Evolutionary conservation across 352 stramenopile species (phyloP), one percentile per base, ranked within the genome.

Genomic region (Phytophthora kernoviae): DNA sequence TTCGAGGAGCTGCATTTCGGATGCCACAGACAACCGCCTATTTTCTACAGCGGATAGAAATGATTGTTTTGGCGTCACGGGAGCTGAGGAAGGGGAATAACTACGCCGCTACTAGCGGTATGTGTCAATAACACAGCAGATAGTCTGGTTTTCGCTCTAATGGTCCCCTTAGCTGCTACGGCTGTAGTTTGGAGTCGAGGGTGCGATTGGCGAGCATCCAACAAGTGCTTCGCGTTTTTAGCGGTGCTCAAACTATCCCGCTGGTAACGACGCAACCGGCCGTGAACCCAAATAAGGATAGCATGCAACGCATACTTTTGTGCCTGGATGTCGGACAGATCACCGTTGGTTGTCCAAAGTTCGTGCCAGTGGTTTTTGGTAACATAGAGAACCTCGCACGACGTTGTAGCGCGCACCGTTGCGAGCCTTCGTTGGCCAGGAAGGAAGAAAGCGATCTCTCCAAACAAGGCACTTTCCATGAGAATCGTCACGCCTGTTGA

Each of bases 391-490:
- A 92, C 73, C 48, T 90, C 83, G 33, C 81, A 93, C 0, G 79
- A 77, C 3, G 73, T 83, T 0, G 71, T 81, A 0, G 84, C 79
- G 22, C 79, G 76, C 8, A 93, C 81, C 0, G 71, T 88, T 15
- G 81, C 84, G 20, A 88, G 68, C 1, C 84, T 72, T n/a, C 68
- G 75, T 22, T 93, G 81, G 0, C 55, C 50, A 0, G 77, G 68
- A 2, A 94, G 24, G 45, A 93, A 91, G 56, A 93, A 90, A 1
- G 70, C 77, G 12, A 91, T 41, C 54, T 93, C 84, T 0, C 84
- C 84, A 39, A 93, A 93, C 12, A 91, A 33, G 11, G 76, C 82
- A 4, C 78, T 77, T 26, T 87, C 68, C 54, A 89, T 72, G 0
- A 93, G 60, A 14, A 91, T 57, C 0, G 76, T 74, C 14, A 91